Evolutionary conservation across 2,329 filamentous ascomycete genomes (phyloP).

Genomic region (Ustulina deusta): DNA sequence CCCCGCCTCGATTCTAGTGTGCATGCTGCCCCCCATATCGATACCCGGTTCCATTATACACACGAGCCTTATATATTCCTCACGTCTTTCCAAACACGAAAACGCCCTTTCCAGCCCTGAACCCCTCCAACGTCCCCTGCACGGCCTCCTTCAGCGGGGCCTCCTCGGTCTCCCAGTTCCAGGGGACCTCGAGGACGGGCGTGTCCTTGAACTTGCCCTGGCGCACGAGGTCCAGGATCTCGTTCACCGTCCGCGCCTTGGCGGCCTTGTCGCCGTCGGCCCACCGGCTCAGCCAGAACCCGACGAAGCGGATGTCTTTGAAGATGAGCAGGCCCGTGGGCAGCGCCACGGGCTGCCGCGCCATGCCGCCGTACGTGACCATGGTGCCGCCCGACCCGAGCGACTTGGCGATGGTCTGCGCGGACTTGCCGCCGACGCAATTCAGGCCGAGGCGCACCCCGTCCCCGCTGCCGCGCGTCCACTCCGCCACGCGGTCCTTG

Average conservation of each 20-base stretch:
- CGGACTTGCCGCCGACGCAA: slow-evolving; percentile 91
- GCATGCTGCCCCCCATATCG: slow-evolving; percentile 4
- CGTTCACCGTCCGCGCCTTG: slow-evolving; percentile 84
- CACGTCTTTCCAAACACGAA: slow-evolving; percentile 80
- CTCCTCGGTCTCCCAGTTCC: slow-evolving; percentile 84
- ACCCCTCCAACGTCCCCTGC: slow-evolving; percentile 85
- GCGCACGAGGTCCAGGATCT: slow-evolving; percentile 81
- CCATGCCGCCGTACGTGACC: slow-evolving; percentile 97
- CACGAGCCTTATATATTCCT: slow-evolving; percentile 20
- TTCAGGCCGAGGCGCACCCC: slow-evolving; percentile 84
- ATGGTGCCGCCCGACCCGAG: slow-evolving; percentile 77
- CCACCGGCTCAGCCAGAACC: slow-evolving; percentile 97
- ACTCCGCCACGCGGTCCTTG: slow-evolving; percentile 68
- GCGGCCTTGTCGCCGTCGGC: slow-evolving; percentile 78
- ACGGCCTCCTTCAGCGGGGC: slow-evolving; percentile 77
- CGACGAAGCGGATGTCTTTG: slow-evolving; percentile 87
- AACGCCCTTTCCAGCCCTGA: slow-evolving; percentile 87
- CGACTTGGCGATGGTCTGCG: slow-evolving; percentile 80
- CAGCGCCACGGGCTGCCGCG: slow-evolving; percentile 83
- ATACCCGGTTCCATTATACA: slow-evolving; percentile 4
- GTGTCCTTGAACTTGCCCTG: slow-evolving; percentile 83
- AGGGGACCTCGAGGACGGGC: slow-evolving; percentile 83
- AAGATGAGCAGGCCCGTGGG: slow-evolving; percentile 92
- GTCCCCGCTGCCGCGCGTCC: slow-evolving; percentile 79
- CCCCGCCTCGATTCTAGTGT: neutral